phyloP scores from a whole-genome alignment of 2,329 filamentous ascomycete genomes.

The Colletotrichum coccodes region DNA sequence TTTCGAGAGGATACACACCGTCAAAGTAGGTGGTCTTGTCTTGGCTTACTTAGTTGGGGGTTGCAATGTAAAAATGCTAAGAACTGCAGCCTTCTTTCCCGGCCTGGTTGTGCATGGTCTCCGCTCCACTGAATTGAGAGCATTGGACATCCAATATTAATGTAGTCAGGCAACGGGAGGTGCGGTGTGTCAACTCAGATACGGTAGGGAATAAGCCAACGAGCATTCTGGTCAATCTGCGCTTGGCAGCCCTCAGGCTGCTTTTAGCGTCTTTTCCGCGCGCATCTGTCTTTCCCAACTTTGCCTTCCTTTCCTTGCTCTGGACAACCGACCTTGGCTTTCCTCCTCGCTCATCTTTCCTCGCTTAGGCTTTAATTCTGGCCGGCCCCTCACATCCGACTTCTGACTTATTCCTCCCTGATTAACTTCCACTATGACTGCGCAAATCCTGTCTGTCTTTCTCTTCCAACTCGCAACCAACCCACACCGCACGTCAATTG shows the following conservation, averaged over 20 bases:
- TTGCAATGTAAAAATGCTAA: background rate
- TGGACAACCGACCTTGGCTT: background rate
- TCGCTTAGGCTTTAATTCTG: background rate
- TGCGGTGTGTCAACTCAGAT: background rate
- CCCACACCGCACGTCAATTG: background rate
- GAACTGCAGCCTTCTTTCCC: background rate
- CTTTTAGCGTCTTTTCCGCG: background rate
- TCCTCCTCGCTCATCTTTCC: background rate
- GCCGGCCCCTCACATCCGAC: background rate
- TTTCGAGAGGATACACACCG: background rate
- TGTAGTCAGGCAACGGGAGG: background rate
- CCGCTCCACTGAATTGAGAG: background rate
- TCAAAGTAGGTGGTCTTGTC: background rate
- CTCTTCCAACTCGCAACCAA: background rate
- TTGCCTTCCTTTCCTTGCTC: background rate
- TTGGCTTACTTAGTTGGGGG: background rate
- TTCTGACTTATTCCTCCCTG: background rate
- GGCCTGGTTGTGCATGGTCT: background rate
- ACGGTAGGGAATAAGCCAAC: background rate
- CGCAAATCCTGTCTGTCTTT: background rate
- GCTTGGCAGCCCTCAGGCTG: background rate
- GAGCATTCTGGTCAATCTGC: background rate
- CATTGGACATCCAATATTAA: background rate
- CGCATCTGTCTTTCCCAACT: background rate
- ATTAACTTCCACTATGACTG: background rate